Evolutionary conservation across 2,329 filamentous ascomycete genomes (phyloP).

Genomic region (Claviceps cyperi): DNA sequence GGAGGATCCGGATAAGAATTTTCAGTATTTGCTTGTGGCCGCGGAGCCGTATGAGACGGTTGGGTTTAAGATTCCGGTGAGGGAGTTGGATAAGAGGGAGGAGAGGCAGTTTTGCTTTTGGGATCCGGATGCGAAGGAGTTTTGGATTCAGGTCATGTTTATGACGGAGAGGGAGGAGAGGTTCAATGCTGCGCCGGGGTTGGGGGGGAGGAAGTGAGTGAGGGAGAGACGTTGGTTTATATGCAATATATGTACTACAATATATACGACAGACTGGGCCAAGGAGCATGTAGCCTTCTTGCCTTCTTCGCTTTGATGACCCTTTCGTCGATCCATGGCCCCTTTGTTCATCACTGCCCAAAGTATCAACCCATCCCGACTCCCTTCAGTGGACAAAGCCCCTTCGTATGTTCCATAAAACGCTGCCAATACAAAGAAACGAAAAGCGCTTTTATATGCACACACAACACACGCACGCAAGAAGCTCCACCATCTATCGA

Average conservation of each 20-base stretch:
- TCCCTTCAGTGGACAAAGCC: no score
- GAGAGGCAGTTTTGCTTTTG: conserved; percentile 89
- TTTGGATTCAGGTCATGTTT: conserved; percentile 95
- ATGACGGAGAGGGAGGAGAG: conserved; percentile 95
- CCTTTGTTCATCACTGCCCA: no score
- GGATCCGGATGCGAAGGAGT: conserved; percentile 90
- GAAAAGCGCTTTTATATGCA: neutral
- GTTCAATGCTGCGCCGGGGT: conserved; percentile 52
- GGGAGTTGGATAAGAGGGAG: conserved; percentile 81
- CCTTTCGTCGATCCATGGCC: no score
- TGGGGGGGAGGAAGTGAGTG: conserved; percentile 33
- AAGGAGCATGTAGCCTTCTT: neutral
- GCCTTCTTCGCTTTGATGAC: neutral
- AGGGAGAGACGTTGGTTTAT: no score
- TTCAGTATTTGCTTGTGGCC: conserved; percentile 87
- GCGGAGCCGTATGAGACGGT: conserved; percentile 98
- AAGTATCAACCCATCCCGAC: no score
- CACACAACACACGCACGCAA: neutral
- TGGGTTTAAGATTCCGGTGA: conserved; percentile 85
- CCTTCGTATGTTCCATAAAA: neutral
- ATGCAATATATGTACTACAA: no score
- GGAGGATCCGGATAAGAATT: conserved; percentile 86
- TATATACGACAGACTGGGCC: no score
- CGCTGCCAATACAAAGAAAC: neutral
- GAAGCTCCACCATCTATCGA: conserved; percentile 24